Conservation (phyloP, 2,329 filamentous ascomycete species). For the Clonostachys byssicola region DNA sequence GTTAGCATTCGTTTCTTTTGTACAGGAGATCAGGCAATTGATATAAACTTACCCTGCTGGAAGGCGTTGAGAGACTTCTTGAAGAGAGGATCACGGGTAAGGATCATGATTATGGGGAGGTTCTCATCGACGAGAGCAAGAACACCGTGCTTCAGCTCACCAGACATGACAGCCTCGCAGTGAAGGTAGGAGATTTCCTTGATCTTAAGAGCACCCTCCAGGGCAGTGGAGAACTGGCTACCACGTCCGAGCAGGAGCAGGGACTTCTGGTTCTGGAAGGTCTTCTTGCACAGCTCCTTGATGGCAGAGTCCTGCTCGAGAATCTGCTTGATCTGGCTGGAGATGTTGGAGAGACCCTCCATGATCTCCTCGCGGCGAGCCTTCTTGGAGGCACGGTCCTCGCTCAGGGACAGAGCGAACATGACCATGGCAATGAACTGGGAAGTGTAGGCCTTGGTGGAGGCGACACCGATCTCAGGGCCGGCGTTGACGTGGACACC, state of each 20-base stretch:
- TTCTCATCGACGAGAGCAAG: slow-evolving; percentile 96
- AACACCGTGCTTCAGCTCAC: slow-evolving; percentile 98
- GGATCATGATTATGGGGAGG: slow-evolving; percentile 98
- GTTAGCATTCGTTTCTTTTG: slow-evolving; percentile 9
- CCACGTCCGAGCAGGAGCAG: slow-evolving; percentile 90
- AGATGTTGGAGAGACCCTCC: slow-evolving; percentile 83
- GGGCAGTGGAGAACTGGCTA: slow-evolving; percentile 92
- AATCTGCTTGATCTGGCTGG: slow-evolving; percentile 87
- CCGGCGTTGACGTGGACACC: slow-evolving; percentile 99
- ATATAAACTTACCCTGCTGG: slow-evolving; percentile 70
- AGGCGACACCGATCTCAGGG: slow-evolving; percentile 97
- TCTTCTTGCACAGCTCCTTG: slow-evolving; percentile 89
- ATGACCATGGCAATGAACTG: slow-evolving; percentile 99
- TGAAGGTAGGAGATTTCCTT: slow-evolving; percentile 99
- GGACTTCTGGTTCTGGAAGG: slow-evolving; percentile 96
- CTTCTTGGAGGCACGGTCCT: slow-evolving; percentile 94
- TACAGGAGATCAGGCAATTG: neutral
- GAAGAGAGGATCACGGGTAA: slow-evolving; percentile 94
- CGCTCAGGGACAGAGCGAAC: slow-evolving; percentile 94
- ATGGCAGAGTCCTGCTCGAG: slow-evolving; percentile 88
- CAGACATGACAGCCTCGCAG: slow-evolving; percentile 99
- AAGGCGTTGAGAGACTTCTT: slow-evolving; percentile 99
- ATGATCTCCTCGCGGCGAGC: slow-evolving; percentile 93
- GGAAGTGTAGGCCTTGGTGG: slow-evolving; percentile 98
- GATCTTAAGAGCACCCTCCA: slow-evolving; percentile 98